Conservation (phyloP, 164 flowering plant species). For the Hamamelis virginiana region DNA sequence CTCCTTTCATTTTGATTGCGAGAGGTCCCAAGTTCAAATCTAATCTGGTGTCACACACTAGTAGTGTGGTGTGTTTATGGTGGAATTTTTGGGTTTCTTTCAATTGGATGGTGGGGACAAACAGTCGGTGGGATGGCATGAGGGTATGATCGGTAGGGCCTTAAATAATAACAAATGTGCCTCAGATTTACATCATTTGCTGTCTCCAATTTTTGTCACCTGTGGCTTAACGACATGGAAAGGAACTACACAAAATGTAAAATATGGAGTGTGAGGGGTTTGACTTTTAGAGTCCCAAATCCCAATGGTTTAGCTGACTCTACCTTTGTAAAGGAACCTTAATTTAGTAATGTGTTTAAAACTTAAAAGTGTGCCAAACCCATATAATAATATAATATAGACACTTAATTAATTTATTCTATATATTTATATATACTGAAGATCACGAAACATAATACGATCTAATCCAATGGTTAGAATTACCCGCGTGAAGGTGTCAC, state of each 20-base stretch:
- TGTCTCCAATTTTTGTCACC: not conserved
- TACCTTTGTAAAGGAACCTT: not conserved
- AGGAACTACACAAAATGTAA: not conserved
- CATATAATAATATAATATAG: not conserved
- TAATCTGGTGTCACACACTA: too few relatives aligned
- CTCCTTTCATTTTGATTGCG: too few relatives aligned
- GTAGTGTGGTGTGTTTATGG: too few relatives aligned
- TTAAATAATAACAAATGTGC: not conserved
- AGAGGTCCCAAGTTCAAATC: too few relatives aligned
- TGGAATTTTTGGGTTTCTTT: too few relatives aligned
- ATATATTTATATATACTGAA: not conserved
- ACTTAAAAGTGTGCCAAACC: not conserved
- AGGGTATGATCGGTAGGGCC: not conserved
- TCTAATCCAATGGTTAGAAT: too few relatives aligned
- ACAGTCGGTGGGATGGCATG: not conserved
- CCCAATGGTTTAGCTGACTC: not conserved
- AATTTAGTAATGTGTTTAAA: not conserved
- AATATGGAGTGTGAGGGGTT: not conserved
- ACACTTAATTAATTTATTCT: too few relatives aligned
- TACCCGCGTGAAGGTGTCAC: too few relatives aligned
- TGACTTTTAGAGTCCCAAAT: not conserved
- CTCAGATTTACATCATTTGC: not conserved
- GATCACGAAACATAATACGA: too few relatives aligned
- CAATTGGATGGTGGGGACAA: not conserved
- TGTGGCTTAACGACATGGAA: not conserved